A percentile compares a stretch with the other conserved stretches of the same genome.
Conservation (phyloP, 2,329 filamentous ascomycete species). For the Orbilia blumenaviensis region DNA sequence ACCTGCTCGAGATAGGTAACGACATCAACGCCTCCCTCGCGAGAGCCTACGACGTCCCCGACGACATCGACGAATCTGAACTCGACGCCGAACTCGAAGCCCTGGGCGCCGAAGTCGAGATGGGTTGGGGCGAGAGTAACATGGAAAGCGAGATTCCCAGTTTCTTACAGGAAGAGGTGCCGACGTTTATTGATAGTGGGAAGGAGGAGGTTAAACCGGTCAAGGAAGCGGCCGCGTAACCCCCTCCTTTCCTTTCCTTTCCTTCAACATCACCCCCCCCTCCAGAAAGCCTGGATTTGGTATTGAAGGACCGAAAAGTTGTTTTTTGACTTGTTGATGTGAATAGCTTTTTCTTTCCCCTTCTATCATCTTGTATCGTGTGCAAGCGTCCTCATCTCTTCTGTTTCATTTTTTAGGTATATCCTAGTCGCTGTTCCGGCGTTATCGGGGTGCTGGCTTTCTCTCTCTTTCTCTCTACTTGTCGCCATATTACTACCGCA, state of each 20-base stretch:
- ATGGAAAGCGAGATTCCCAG: conserved; percentile 72
- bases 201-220: conserved; percentile 77
- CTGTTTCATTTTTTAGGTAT: background rate
- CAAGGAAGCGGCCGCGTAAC: conserved; percentile 73
- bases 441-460: conserved; percentile 32
- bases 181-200: conserved; percentile 91
- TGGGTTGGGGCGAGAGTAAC: conserved; percentile 73
- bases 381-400: no score
- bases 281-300: no score
- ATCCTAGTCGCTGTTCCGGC: conserved; percentile 6
- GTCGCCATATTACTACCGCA: background rate
- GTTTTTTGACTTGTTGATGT: no score
- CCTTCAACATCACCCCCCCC: no score
- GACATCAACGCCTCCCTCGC: conserved; percentile 97
- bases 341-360: no score
- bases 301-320: no score
- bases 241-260: no score
- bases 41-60: conserved; percentile 90
- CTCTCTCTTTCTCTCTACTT: no score
- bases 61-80: conserved; percentile 96
- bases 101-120: conserved; percentile 89
- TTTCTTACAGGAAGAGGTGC: conserved; percentile 88
- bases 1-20: conserved; percentile 95
- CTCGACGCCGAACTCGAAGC: conserved; percentile 96
- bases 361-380: no score